Percentiles rank a stretch among this genome's conserved stretches.
Evolutionary conservation across 31 red algal species (phyloP).

Genomic region (Porphyra umbilicalis): DNA sequence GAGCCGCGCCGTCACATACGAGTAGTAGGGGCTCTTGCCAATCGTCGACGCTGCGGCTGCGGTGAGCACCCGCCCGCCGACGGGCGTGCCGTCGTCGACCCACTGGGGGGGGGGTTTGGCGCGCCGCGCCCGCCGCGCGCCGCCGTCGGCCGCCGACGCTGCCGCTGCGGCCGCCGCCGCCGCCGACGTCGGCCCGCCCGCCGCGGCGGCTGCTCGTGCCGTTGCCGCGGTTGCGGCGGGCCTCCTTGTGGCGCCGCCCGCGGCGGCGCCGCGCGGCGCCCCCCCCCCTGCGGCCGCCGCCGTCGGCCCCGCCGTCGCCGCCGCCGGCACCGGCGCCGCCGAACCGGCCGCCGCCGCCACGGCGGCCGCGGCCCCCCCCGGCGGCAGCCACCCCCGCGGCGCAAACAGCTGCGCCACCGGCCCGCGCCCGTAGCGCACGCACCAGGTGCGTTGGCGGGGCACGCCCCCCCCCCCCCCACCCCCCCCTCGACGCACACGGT

Average conservation of each 20-base stretch:
- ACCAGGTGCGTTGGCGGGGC: conserved; percentile 22
- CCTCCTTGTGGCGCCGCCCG: no score
- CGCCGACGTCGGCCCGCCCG: neutral
- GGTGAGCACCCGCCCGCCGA: neutral
- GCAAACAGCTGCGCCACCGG: conserved; percentile 30
- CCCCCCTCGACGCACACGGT: conserved; percentile 34
- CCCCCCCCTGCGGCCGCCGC: neutral
- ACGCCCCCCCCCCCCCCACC: neutral
- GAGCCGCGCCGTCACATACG: neutral
- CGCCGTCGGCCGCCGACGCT: neutral
- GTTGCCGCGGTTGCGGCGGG: no score
- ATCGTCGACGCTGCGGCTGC: neutral
- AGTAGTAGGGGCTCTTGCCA: neutral
- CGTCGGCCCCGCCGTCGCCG: neutral
- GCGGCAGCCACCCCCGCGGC: conserved; percentile 12
- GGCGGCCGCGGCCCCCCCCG: conserved; percentile 7
- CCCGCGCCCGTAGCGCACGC: conserved; percentile 28
- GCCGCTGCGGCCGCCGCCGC: neutral
- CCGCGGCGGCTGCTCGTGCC: no score
- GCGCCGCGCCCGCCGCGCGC: neutral
- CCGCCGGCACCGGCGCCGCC: neutral
- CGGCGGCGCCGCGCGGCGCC: no score
- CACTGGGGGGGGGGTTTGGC: neutral
- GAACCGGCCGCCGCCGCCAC: conserved; percentile 12
- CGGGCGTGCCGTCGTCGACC: neutral